Conservation (phyloP, 2,329 filamentous ascomycete species). For the Alternaria sp. region DNA sequence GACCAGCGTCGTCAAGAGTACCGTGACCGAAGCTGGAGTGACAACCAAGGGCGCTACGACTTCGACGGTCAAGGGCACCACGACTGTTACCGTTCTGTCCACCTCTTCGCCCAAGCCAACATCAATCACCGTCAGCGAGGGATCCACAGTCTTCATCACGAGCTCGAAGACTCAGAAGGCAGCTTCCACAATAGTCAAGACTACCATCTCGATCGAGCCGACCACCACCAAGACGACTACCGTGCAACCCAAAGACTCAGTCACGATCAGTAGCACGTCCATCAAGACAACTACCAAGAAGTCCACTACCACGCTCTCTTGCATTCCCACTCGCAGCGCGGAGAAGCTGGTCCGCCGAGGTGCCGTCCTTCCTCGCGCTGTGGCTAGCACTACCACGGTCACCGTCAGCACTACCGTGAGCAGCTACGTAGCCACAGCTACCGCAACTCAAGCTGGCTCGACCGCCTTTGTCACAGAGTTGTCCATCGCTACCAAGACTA, state of each 20-base stretch:
- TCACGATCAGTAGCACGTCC: constrained; percentile 24
- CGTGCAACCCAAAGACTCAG: constrained; percentile 22
- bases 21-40: constrained; percentile 14
- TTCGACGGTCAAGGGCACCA: constrained; percentile 20
- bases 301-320: constrained; percentile 32
- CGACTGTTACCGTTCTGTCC: constrained; percentile 25
- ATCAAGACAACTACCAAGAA: constrained; percentile 40
- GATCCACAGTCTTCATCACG: constrained; percentile 23
- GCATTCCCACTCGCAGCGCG: constrained; percentile 31
- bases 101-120: constrained; percentile 33
- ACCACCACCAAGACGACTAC: constrained; percentile 33
- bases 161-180: constrained; percentile 22
- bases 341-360: constrained; percentile 20
- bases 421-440: constrained; percentile 24
- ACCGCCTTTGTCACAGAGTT: constrained; percentile 21
- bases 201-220: constrained; percentile 14
- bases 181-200: constrained; percentile 16
- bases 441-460: constrained; percentile 17
- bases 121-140: constrained; percentile 29
- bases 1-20: constrained; percentile 20
- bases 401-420: constrained; percentile 33
- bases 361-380: constrained; percentile 20
- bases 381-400: constrained; percentile 25
- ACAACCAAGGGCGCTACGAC: constrained; percentile 25
- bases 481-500: constrained; percentile 14